Base-by-base conservation (phyloP, 2,329 filamentous ascomycete species). In the Cordyceps militaris region DNA sequence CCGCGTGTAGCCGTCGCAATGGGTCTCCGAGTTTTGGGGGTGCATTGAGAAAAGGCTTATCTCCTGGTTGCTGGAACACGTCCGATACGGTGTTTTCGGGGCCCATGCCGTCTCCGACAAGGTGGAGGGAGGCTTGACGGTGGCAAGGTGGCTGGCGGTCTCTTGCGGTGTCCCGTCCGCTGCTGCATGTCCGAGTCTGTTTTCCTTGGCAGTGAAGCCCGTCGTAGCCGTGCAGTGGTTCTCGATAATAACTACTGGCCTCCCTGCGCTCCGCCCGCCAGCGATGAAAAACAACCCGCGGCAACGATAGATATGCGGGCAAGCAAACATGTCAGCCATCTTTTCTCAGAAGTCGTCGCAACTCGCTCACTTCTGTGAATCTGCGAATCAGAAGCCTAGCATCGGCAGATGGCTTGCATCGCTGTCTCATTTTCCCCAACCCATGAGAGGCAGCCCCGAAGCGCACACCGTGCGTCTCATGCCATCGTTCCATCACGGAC, bases 1-100 rank as follows among this genome's bases (percentile, higher is more conserved):
- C 53, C 53, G 53, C 34, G 44, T 56, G 53, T 56, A 56, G 42
- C 53, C 53, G 53, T 56, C 53, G 53, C 43, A 13, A 56, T 56
- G 53, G 53, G 53, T 42, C 53, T 49, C 53, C 53, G 53, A 48
- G 10, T 9, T 42, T 7, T 16, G 11, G n/a, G 46, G 16, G 3
- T 19, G 40, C 50, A 36, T 34, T 13, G 21, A 23, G 5, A 43
- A 21, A 47, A 38, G 43, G 42, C 44, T 56, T 56, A 14, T 40
- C 23, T 40, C 24, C 23, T 6, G 28, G 5, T 28, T 47, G 23
- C 52, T 56, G 53, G 53, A 56, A 56, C 44, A 23, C 30, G 43
- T 56, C 53, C 53, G 53, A 56, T 56, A 56, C 53, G 53, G 43
- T 38, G 23, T 49, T 21, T 43, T 56, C 19, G 44, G 53, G 53